A percentile compares a stretch with the other conserved stretches of the same genome.
Conservation (phyloP, 228 moss, liverwort and hornwort genomes). For the Sphagnum fallax region DNA sequence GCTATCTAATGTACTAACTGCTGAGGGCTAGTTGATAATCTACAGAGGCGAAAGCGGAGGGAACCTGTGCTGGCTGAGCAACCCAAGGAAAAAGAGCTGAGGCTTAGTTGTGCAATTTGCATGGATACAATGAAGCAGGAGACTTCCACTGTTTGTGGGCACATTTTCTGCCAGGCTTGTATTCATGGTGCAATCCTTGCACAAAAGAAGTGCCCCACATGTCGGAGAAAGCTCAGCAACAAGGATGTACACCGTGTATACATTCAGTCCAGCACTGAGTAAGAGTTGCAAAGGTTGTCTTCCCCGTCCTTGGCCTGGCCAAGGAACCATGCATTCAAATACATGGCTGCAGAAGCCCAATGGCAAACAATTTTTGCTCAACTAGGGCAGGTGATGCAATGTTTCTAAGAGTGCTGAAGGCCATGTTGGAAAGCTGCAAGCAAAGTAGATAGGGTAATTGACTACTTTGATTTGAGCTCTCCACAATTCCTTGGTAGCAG, state of each 20-base stretch:
- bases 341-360: too few species aligned
- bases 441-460: too few species aligned
- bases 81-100: slow-evolving; percentile 16
- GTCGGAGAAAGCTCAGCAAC: slow-evolving; percentile 55
- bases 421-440: too few species aligned
- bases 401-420: too few species aligned
- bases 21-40: background rate
- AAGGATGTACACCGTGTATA: slow-evolving; percentile 77
- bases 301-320: too few species aligned
- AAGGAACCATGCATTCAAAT: too few species aligned
- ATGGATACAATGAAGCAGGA: slow-evolving; percentile 89
- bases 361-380: too few species aligned
- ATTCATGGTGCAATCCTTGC: slow-evolving; percentile 63
- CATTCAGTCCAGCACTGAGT: slow-evolving; percentile 17
- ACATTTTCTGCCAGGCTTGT: slow-evolving; percentile 77
- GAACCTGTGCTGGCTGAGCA: background rate
- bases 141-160: slow-evolving; percentile 90
- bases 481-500: too few species aligned
- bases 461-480: too few species aligned
- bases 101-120: slow-evolving; percentile 79
- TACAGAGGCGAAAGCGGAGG: slow-evolving; percentile 16
- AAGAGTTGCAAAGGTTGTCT: background rate
- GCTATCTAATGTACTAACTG: slow-evolving; percentile 1
- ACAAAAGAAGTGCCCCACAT: slow-evolving; percentile 91
- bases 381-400: too few species aligned